Base-by-base conservation (phyloP, 352 stramenopile genomes). In the Phytophthora uliginosa region DNA sequence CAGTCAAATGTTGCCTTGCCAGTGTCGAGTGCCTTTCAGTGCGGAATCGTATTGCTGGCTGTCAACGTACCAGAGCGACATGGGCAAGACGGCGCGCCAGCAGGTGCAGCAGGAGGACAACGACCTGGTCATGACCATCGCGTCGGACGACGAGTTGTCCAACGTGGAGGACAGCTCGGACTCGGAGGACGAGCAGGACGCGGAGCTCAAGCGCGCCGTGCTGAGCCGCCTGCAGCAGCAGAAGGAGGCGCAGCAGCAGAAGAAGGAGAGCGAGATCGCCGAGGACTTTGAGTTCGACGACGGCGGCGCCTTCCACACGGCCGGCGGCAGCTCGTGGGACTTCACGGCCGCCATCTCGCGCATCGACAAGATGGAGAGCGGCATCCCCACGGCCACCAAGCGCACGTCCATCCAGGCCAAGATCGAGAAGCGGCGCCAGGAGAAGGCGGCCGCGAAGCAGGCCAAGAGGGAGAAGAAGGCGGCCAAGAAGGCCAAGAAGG, bases 201-300 rank as follows among this genome's bases (percentile, higher is more conserved):
- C 63, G 9, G 66, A 77, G 42, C 60, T 91, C 59, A 84, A 92
- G 66, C 64, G 88, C 63, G 85, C 86, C 52, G 82, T 94, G 66
- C 83, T 95, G 65, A 90, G 81, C 59, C 90, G 90, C 66, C 82
- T 86, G 77, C 85, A 93, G 71, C 68, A 81, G 63, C 31, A 74
- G 36, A 71, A 78, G 40, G 82, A 87, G 53, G 57, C 75, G 66
- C 59, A 70, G 42, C 69, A 76, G 31, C 64, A 59, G 28, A 81
- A 85, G 57, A 90, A 92, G 69, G 68, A 89, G 45, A 81, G 34
- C 31, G 77, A 84, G 56, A 92, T 97, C 71, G 75, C 76, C n/a
- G 91, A 97, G 60, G 75, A 85, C 66, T 97, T 97, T 68, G 83
- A 95, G 79, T 97, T 97, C 63, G 90, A 95, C 51, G 88, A 97